Conservation (phyloP, 441 rosid species). For the Brassica hybrid region DNA sequence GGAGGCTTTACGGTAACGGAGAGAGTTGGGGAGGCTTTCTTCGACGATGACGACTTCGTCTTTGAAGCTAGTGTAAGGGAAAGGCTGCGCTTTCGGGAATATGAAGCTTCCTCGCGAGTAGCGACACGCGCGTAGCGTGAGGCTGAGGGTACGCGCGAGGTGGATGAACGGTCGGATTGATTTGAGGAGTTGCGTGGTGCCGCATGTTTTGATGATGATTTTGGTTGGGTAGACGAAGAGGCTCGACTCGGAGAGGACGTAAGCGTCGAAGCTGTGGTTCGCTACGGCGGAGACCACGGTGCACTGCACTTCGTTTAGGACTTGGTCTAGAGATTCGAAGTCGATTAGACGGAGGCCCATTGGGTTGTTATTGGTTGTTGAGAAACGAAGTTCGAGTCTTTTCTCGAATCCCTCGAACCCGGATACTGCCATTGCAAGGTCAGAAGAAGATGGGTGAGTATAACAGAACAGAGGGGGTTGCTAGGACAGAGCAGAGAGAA, state of each 20-base stretch:
- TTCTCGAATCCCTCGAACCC: conserved; percentile 99
- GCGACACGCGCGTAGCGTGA: conserved; percentile 60
- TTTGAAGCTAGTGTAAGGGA: conserved; percentile 82
- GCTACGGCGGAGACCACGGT: conserved; percentile 91
- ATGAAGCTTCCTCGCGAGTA: conserved; percentile 94
- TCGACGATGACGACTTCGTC: conserved; percentile 79
- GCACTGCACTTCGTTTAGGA: conserved; percentile 78
- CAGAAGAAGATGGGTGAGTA: conserved; percentile 13
- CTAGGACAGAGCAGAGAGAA: conserved; percentile 1
- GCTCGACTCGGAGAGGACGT: conserved; percentile 93
- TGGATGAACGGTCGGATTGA: conserved; percentile 79
- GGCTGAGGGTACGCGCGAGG: conserved; percentile 64
- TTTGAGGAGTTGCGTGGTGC: conserved; percentile 93
- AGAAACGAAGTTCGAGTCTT: conserved; percentile 89
- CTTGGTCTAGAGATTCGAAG: conserved; percentile 68
- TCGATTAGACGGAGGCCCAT: conserved; percentile 80
- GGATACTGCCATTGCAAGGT: conserved; percentile 66
- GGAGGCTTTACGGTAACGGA: conserved; percentile 72
- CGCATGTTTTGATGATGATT: conserved; percentile 96
- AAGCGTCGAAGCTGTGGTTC: conserved; percentile 80
- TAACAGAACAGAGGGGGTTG: conserved; percentile 21
- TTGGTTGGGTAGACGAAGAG: conserved; percentile 91
- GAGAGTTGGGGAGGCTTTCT: conserved; percentile 60
- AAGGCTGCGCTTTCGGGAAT: conserved; percentile 87
- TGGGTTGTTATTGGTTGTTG: conserved; percentile 23